A percentile compares a stretch with the other conserved stretches of the same genome.
Conservation (phyloP, 805 yeast genomes). For the Saturnispora besseyi region DNA sequence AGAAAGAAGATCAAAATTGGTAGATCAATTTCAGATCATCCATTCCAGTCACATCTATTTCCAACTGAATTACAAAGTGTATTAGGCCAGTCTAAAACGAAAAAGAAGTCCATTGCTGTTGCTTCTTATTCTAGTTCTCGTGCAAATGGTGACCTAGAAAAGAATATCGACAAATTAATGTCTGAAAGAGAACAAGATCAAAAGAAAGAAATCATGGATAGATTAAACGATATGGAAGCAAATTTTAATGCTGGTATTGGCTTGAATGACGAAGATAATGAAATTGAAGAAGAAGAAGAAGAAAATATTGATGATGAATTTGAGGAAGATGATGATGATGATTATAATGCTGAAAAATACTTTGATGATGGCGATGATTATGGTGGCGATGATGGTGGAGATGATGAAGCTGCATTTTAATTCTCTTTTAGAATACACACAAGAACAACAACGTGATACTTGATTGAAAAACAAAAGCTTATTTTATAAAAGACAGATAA, state of each 20-base stretch:
- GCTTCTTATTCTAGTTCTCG: conserved; percentile 30
- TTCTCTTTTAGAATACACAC: neutral
- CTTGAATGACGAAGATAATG: conserved; percentile 35
- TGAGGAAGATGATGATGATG: conserved; percentile 70
- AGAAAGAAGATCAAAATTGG: conserved; percentile 62
- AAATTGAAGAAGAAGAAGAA: conserved; percentile 34
- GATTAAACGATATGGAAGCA: conserved; percentile 29
- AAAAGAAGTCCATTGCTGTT: conserved; percentile 37
- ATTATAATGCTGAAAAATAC: conserved; percentile 71
- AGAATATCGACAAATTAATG: conserved; percentile 25
- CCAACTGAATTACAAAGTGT: conserved; percentile 70
- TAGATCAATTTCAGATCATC: conserved; percentile 68
- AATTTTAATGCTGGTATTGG: conserved; percentile 24
- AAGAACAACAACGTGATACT: neutral
- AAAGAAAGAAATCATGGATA: conserved; percentile 24
- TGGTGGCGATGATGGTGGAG: conserved; percentile 47
- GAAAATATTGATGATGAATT: conserved; percentile 62
- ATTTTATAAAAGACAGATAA: neutral
- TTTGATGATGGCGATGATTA: conserved; percentile 67
- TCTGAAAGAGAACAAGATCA: conserved; percentile 23
- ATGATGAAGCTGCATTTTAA: conserved; percentile 63
- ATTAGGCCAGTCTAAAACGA: conserved; percentile 39
- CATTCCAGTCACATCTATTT: conserved; percentile 59
- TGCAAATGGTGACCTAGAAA: conserved; percentile 22
- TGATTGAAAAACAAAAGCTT: neutral